These are phyloP conservation scores for Scleromitrula shiraiana DNA, from an alignment of 2,329 filamentous ascomycete genomes.

Conservation along the genomic window DNA sequence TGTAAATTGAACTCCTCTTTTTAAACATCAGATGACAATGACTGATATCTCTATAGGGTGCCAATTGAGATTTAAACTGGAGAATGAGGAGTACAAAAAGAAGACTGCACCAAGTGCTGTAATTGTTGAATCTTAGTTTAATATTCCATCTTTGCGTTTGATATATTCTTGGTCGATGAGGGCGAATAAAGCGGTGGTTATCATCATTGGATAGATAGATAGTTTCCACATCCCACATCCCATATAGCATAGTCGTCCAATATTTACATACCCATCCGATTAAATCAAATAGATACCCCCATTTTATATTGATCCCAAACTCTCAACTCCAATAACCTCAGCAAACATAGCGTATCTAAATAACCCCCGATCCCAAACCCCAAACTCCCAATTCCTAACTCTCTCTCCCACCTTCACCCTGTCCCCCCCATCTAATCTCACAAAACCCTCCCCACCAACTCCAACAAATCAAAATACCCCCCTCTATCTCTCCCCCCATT, in stretches of 20 bases:
- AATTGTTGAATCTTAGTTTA: conserved; percentile 17
- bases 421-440: conserved; percentile 10
- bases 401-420: no score
- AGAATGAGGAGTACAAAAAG: conserved; percentile 22
- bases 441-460: conserved; percentile 49
- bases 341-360: no score
- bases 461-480: conserved; percentile 56
- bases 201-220: no score
- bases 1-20: conserved; percentile 20
- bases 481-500: conserved; percentile 42
- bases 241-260: no score
- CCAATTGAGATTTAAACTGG: conserved; percentile 27
- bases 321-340: no score
- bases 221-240: no score
- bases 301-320: no score
- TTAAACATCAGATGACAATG: neutral
- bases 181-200: no score
- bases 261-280: no score
- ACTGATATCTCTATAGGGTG: conserved; percentile 21
- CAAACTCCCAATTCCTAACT: no score
- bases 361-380: no score
- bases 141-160: neutral
- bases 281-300: no score
- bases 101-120: conserved; percentile 23
- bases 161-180: neutral